These are phyloP conservation scores for Stemphylium lycopersici DNA, from an alignment of 2,329 filamentous ascomycete genomes.

Conservation along the genomic window DNA sequence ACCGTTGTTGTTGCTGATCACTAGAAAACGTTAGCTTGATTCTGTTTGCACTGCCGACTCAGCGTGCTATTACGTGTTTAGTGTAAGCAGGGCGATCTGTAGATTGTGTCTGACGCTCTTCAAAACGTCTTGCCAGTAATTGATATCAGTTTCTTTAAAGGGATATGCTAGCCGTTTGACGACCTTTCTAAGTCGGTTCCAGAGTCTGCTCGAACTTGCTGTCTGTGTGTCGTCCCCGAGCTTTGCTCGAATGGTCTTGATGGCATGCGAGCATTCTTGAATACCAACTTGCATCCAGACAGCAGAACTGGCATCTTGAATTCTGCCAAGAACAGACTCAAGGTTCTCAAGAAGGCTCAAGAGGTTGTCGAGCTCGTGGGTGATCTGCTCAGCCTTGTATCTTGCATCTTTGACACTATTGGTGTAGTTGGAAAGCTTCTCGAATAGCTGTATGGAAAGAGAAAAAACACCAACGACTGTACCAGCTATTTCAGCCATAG, in stretches of 20 bases:
- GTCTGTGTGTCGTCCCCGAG: neutral
- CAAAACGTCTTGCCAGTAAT: too few species aligned
- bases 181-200: too few species aligned
- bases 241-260: neutral
- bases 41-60: too few species aligned
- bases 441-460: neutral
- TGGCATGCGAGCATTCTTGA: neutral
- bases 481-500: constrained; percentile 4
- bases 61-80: too few species aligned
- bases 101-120: too few species aligned
- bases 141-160: too few species aligned
- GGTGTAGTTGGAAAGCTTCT: neutral
- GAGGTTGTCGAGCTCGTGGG: neutral
- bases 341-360: neutral
- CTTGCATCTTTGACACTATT: neutral
- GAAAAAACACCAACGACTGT: neutral
- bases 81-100: too few species aligned
- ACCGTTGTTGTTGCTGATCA: too few species aligned
- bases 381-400: neutral
- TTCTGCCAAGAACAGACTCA: neutral
- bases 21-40: too few species aligned
- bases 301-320: neutral
- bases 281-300: neutral
- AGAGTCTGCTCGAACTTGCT: too few species aligned
- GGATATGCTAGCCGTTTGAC: too few species aligned